A percentile compares a stretch with the other conserved stretches of the same genome.
phyloP scores from a whole-genome alignment of 2,329 filamentous ascomycete species.

The Curvularia lunata region DNA sequence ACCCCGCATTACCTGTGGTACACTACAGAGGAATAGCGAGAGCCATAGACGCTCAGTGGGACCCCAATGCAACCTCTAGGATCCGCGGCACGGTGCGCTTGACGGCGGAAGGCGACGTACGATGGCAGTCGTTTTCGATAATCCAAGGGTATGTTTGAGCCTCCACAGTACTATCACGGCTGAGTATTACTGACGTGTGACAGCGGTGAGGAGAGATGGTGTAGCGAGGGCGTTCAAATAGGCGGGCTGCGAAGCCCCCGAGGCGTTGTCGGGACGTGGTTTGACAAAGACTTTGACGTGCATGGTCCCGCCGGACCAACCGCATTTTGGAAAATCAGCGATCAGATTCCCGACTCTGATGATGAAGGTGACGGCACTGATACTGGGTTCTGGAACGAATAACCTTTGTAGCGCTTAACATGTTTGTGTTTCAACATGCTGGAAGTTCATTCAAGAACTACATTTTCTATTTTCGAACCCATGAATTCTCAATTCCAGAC shows the following conservation, averaged over 20 bases:
- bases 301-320: constrained; percentile 76
- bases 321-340: constrained; percentile 77
- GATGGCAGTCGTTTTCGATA: constrained; percentile 75
- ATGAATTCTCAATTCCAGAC: background rate
- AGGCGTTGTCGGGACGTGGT: constrained; percentile 78
- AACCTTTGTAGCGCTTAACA: background rate
- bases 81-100: constrained; percentile 69
- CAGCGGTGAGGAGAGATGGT: constrained; percentile 72
- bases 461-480: background rate
- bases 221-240: constrained; percentile 77
- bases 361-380: constrained; percentile 18
- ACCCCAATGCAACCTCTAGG: constrained; percentile 71
- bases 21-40: constrained; percentile 69
- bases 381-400: background rate
- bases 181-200: constrained; percentile 39
- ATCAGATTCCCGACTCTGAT: constrained; percentile 38
- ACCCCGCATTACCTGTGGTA: constrained; percentile 67
- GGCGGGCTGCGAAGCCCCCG: constrained; percentile 69
- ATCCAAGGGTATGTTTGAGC: constrained; percentile 55
- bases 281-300: constrained; percentile 72
- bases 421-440: background rate
- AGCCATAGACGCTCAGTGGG: constrained; percentile 68
- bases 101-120: constrained; percentile 72
- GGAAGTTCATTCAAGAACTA: background rate
- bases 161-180: background rate